Percentiles rank a stretch among this genome's conserved stretches.
These are phyloP conservation scores for Madurella mycetomatis DNA, from an alignment of 2,329 filamentous ascomycete genomes.

Conservation along the genomic window DNA sequence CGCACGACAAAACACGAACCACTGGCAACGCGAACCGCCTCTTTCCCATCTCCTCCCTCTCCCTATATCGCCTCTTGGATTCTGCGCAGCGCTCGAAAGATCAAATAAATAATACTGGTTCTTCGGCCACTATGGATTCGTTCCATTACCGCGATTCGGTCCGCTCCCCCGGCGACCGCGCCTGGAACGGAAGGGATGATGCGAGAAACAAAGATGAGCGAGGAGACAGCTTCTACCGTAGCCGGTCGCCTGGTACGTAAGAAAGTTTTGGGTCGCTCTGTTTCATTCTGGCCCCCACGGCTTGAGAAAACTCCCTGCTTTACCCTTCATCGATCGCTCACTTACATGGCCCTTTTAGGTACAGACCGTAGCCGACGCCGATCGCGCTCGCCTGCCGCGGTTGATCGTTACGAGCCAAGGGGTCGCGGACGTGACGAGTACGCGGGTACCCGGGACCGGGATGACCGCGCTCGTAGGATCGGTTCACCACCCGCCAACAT, in stretches of 20 bases:
- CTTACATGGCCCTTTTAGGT: conserved; percentile 35
- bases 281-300: not conserved
- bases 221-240: conserved; percentile 58
- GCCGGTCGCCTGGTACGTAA: conserved; percentile 65
- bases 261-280: not conserved
- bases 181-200: conserved; percentile 51
- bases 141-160: conserved; percentile 51
- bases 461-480: conserved; percentile 51
- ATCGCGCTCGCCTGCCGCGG: conserved; percentile 65
- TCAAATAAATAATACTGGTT: not conserved
- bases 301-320: not conserved
- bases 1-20: not conserved
- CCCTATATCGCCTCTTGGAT: not conserved
- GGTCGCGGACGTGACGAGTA: conserved; percentile 64
- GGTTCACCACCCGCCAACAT: conserved; percentile 65
- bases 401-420: conserved; percentile 74
- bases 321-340: not conserved
- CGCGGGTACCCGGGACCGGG: conserved; percentile 41
- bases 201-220: conserved; percentile 48
- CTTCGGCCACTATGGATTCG: conserved; percentile 45
- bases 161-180: conserved; percentile 51
- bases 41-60: not conserved
- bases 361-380: conserved; percentile 55
- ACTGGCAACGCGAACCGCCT: not conserved
- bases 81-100: not conserved